Conservation (phyloP, 345 rosid genomes). For the Cardiospermum halicacabum region DNA sequence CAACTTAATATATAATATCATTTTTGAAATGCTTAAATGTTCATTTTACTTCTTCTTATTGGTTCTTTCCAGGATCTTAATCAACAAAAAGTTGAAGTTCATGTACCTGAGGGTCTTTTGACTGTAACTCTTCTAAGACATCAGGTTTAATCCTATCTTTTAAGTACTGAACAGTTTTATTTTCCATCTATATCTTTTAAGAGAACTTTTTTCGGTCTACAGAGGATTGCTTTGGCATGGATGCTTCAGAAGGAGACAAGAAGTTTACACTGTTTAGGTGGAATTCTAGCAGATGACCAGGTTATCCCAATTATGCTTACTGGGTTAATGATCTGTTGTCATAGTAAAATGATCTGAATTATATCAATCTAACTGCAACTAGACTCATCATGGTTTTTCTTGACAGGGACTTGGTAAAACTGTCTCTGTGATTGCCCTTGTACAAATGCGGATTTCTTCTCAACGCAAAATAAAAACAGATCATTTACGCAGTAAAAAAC, state of each 20-base stretch:
- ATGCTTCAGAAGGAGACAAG: constrained; percentile 91
- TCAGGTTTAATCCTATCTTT: constrained; percentile 53
- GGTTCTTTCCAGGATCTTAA: constrained; percentile 62
- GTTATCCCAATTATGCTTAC: constrained; percentile 30
- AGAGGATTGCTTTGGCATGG: constrained; percentile 99
- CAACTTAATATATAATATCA: neutral
- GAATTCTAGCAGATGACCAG: constrained; percentile 99
- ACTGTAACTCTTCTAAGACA: constrained; percentile 85
- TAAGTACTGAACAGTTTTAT: neutral
- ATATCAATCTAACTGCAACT: neutral
- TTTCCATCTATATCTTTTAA: constrained; percentile 19
- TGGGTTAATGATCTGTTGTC: neutral
- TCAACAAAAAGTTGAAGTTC: constrained; percentile 76
- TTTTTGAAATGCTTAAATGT: constrained; percentile 16
- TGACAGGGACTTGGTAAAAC: constrained; percentile 98
- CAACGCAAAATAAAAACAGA: constrained; percentile 55
- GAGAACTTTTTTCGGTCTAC: too few relatives aligned
- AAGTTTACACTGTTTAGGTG: constrained; percentile 80
- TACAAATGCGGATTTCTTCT: constrained; percentile 60
- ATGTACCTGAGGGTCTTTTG: constrained; percentile 72
- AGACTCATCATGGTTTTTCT: constrained; percentile 16
- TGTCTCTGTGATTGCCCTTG: constrained; percentile 86
- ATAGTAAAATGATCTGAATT: neutral
- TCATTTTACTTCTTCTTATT: constrained; percentile 2
- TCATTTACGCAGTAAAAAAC: constrained; percentile 34